Base-by-base conservation (phyloP, 768 basidiomycete genomes). In the Royoungia palumana region DNA sequence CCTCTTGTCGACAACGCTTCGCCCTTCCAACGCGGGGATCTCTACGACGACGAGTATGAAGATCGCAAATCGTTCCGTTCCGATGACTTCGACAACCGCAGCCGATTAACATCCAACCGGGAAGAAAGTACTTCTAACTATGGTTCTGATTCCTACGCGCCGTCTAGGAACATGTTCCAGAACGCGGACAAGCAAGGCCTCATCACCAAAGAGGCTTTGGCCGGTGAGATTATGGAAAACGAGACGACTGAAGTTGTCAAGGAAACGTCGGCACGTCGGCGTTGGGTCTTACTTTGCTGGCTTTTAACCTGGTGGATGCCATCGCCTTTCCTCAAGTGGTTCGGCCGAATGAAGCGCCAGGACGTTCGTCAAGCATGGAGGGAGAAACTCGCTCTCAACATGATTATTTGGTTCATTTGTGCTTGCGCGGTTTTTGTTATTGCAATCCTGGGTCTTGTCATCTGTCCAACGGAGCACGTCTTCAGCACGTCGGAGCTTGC, bases 281-380 rank as follows among this genome's bases (percentile, higher is more conserved):
- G 86, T 43, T 99, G 96, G 96, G 86, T 96, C 9, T 74, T 78
- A 16, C 68, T 97, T 0, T 91, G 88, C 57, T 92, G 91, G 87
- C 64, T 89, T 14, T 72, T 97, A 44, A 99, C 96, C 1, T 99
- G 79, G 75, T 98, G 92, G 91, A 69, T 93, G 6, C 96, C 95
- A 0, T 82, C 77, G 12, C 77, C 76, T 3, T 67, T 84, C 43
- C 71, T 99, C 36, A 75, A 68, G 10, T 83, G 79, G 64, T 53
- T 90, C 46, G 94, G 95, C 1, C 78, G 90, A 24, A 96, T 97
- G 94, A 96, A 97, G 72, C 86, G 95, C 7, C 67, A 86, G 54
- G 96, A 99, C 60, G 77, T 99, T 20, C 82, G 88, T 21, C 93
- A 97, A 67, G 96, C 96, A 2, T 99, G 96, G 96, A 75, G 95